Evolutionary conservation across 352 stramenopile genomes (phyloP).

Genomic region (Globisporangium barbulae): DNA sequence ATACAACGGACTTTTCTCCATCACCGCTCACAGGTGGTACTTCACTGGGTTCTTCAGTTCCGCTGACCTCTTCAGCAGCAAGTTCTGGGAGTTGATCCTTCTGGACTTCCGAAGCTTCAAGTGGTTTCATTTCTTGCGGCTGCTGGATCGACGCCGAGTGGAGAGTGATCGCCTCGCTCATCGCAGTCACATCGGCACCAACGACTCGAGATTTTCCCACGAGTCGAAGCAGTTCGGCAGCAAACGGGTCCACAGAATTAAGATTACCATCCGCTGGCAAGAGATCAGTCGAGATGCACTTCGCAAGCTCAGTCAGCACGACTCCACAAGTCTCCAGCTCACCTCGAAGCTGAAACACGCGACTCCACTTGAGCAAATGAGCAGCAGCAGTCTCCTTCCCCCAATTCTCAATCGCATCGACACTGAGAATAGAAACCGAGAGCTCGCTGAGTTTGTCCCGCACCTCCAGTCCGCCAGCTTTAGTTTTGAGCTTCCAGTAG

Average conservation of each 20-base stretch:
- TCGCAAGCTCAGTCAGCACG: slow-evolving; percentile 36
- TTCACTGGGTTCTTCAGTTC: slow-evolving; percentile 8
- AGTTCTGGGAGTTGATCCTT: neutral
- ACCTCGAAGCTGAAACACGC: slow-evolving; percentile 35
- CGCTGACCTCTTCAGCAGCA: neutral
- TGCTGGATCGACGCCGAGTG: slow-evolving; percentile 43
- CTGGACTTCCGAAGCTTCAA: neutral
- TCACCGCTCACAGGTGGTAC: neutral
- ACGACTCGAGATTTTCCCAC: slow-evolving; percentile 30
- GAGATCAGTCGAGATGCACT: slow-evolving; percentile 14
- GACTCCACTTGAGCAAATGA: slow-evolving; percentile 46
- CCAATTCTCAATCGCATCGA: slow-evolving; percentile 34
- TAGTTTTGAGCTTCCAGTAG: slow-evolving; percentile 45
- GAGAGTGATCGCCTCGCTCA: slow-evolving; percentile 36
- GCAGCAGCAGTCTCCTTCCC: slow-evolving; percentile 20
- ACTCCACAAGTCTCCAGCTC: slow-evolving; percentile 31
- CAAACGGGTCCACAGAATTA: slow-evolving; percentile 4
- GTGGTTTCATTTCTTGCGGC: slow-evolving; percentile 6
- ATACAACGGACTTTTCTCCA: slow-evolving; percentile 21
- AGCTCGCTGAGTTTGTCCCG: slow-evolving; percentile 1
- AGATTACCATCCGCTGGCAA: neutral
- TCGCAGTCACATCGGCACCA: slow-evolving; percentile 25
- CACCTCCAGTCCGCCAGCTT: slow-evolving; percentile 7
- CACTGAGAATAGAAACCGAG: slow-evolving; percentile 12
- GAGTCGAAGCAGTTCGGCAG: slow-evolving; percentile 24